Evolutionary conservation across 2,329 filamentous ascomycete species (phyloP), one percentile per base, ranked within the genome.

Genomic region (Colletotrichum trifolii): DNA sequence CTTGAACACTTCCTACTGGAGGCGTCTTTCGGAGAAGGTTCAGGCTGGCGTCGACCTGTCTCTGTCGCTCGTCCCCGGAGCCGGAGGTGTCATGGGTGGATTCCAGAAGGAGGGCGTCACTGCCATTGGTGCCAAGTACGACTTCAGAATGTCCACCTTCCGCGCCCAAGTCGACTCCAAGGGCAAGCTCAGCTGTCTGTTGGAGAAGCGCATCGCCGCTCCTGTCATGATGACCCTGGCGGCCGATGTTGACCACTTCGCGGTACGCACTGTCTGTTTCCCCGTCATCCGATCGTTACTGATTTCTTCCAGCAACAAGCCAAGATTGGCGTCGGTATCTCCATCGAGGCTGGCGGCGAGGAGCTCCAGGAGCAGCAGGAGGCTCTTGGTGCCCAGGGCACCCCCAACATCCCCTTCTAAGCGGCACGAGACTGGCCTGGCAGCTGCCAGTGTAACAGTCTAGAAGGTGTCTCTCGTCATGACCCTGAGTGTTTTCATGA

Each of bases 21-120:
- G 91, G 77, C 90, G 87, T 74, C 82, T 99, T 71, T 96, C 94
- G 33, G 96, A 98, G 71, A 96, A 94, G 81, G 94, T 99, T 38
- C 95, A 98, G 83, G 95, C 94, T 67, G 96, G 96, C 80, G 93
- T 97, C 71, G 95, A 98, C 73, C 89, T 97, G 85, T 97, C 94
- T 78, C 86, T 99, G 65, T 91, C 94, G 69, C 91, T 97, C 71
- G 89, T 89, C 38, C 84, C 87, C 35, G 84, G 87, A 60, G 81
- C 83, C 56, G 87, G 87, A 56, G 87, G 88, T 68, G 82, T 92
- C 79, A 94, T 96, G 89, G 93, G 93, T 73, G 89, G 89, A 50
- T 77, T 90, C 58, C 87, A 90, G 78, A 95, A 94, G 79, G 94
- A 99, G 79, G 96, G 96, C 60, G 87, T 93, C 67, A 94, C 96